phyloP scores from a whole-genome alignment of 1,284 basidiomycete species.

The Meira nashicola region DNA sequence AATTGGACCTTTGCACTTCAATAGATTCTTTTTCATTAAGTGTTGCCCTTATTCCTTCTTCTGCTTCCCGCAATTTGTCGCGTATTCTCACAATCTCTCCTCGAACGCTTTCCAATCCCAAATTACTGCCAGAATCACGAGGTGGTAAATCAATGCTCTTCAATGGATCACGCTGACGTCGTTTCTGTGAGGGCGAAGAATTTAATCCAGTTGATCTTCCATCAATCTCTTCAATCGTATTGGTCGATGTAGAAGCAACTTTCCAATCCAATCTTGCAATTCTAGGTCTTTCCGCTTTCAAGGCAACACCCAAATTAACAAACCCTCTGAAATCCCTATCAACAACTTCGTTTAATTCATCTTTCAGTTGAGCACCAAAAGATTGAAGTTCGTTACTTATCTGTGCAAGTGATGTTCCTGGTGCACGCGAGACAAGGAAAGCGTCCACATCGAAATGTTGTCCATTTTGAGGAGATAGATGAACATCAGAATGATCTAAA shows the following conservation, averaged over 20 bases:
- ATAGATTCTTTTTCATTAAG: background rate
- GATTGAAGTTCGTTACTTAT: background rate
- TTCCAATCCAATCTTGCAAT: slow-evolving; percentile 13
- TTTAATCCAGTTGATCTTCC: background rate
- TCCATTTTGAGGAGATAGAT: background rate
- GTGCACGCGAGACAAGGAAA: slow-evolving; percentile 6
- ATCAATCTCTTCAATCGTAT: background rate
- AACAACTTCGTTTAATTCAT: slow-evolving; percentile 5
- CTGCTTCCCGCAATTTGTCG: slow-evolving; percentile 6
- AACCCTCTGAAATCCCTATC: slow-evolving; percentile 13
- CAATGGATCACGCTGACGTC: background rate
- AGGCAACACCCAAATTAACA: slow-evolving; percentile 5
- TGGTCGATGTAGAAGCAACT: background rate
- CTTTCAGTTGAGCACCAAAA: background rate
- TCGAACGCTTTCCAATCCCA: slow-evolving; percentile 8
- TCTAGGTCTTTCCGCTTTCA: slow-evolving; percentile 10
- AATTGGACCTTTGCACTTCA: background rate
- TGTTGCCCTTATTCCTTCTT: slow-evolving; percentile 1
- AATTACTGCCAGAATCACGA: background rate
- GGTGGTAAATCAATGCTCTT: background rate
- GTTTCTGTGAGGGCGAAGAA: background rate
- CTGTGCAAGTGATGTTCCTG: slow-evolving; percentile 1
- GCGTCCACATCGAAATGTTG: slow-evolving; percentile 8
- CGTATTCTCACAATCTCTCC: slow-evolving; percentile 3
- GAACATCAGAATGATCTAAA: background rate